phyloP scores from a whole-genome alignment of 352 stramenopile species.

The Phytopythium kandeliae region DNA sequence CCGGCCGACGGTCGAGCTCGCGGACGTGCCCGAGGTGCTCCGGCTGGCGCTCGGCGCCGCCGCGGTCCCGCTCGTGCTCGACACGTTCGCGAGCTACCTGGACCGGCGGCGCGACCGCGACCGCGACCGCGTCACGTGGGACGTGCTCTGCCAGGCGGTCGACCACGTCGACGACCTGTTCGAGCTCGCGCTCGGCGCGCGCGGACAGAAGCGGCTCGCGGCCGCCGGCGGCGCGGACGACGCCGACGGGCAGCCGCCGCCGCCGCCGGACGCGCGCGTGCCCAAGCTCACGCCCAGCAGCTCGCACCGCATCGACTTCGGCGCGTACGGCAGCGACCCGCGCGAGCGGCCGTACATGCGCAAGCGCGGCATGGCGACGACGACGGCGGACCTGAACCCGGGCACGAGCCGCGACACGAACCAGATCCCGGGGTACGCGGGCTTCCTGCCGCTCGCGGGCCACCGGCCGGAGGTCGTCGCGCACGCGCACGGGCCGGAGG shows the following conservation, averaged over 20 bases:
- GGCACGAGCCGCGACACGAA: constrained; percentile 70
- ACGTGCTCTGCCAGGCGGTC: constrained; percentile 31
- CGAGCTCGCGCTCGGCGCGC: constrained; percentile 21
- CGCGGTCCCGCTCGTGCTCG: constrained; percentile 21
- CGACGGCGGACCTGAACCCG: constrained; percentile 60
- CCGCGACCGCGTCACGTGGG: constrained; percentile 46
- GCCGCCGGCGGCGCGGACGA: constrained; percentile 6
- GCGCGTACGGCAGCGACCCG: constrained; percentile 57
- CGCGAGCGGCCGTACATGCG: constrained; percentile 64
- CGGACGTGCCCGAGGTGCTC: constrained; percentile 40
- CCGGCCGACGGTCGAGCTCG: constrained; percentile 35
- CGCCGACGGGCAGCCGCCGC: constrained; percentile 14
- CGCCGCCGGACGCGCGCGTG: constrained; percentile 28
- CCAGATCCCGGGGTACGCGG: constrained; percentile 76
- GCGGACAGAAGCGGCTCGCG: constrained; percentile 11
- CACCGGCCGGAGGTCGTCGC: constrained; percentile 54
- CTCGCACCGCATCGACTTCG: constrained; percentile 68
- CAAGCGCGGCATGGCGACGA: constrained; percentile 74
- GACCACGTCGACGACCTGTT: constrained; percentile 37
- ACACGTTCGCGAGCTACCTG: constrained; percentile 40
- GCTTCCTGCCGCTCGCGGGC: constrained; percentile 54
- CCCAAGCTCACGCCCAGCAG: constrained; percentile 56
- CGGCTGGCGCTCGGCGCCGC: constrained; percentile 30
- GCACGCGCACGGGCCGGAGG: constrained; percentile 43
- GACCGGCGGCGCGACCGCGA: constrained; percentile 26